A percentile compares a stretch with the other conserved stretches of the same genome.
phyloP scores from a whole-genome alignment of 495 filamentous ascomycete species.

The Apiosordaria backusii region DNA sequence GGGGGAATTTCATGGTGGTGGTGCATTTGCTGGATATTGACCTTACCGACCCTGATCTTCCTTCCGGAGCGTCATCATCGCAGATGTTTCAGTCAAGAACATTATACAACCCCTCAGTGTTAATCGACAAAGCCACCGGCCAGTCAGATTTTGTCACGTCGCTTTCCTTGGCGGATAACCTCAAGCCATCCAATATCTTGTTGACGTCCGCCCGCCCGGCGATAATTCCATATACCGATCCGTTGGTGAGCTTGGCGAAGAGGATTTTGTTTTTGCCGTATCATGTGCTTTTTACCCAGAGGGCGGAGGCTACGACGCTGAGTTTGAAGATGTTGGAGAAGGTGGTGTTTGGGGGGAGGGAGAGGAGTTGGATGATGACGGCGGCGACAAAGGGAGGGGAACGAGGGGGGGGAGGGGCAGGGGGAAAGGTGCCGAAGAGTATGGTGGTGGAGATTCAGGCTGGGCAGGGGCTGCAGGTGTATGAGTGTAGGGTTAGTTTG shows the following conservation, averaged over 20 bases:
- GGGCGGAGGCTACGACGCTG: constrained; percentile 36
- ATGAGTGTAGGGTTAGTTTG: constrained; percentile 63
- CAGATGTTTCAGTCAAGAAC: neutral
- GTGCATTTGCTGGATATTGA: neutral
- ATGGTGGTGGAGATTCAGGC: constrained; percentile 65
- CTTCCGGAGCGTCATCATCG: too few species aligned
- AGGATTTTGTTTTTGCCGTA: constrained; percentile 45
- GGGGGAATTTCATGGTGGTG: constrained; percentile 6
- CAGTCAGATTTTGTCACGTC: neutral
- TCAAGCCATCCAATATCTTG: neutral
- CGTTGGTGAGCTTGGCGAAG: constrained; percentile 34
- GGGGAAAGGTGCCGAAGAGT: constrained; percentile 54
- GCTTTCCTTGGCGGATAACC: neutral
- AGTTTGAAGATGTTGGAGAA: constrained; percentile 49
- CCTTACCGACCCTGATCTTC: too few species aligned
- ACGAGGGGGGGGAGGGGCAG: constrained; percentile 29
- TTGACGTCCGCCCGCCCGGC: constrained; percentile 21
- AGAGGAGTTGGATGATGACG: neutral
- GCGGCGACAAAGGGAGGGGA: too few species aligned
- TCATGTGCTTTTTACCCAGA: constrained; percentile 45
- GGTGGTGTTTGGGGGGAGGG: constrained; percentile 52
- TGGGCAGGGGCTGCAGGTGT: constrained; percentile 67
- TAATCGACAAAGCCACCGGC: neutral
- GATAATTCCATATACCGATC: constrained; percentile 41
- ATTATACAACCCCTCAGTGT: neutral